Base-by-base conservation (phyloP, 305 asterid species). In the Fraxinus dipetala region DNA sequence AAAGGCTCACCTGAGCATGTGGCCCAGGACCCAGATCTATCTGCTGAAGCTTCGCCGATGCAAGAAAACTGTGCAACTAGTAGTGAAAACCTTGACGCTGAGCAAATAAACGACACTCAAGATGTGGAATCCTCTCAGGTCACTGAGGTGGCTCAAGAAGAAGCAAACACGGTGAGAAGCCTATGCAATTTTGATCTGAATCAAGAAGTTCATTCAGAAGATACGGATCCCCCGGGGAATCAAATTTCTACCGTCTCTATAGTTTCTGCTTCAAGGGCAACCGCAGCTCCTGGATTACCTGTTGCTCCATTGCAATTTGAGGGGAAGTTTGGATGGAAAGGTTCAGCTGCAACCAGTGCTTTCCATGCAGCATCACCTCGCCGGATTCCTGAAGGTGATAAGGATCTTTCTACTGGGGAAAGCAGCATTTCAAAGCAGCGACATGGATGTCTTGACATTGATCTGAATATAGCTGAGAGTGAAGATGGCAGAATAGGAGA, bases 311-410 rank as follows among this genome's bases (percentile, higher is more conserved):
- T 92, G 86, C 93, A 92, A 81, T 93, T 92, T 79, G 96, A 93
- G 83, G 98, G 98, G 34, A 89, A 87, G 76, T 93, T 87, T 78
- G 98, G 97, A 13, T 93, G 98, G 98, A 92, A 91, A 93, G 98
- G 97, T 11, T 89, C 96, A 16, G 96, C 98, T 77, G 88, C 89
- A 31, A 91, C 98, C 11, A 93, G 98, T 83, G 97, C 95, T 79
- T 95, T 91, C 78, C 92, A 90, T 40, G 90, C 95, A 0, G 91
- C 95, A 22, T 90, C 98, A 9, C 96, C 91, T 72, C 90, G 91
- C 34, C 89, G 90, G 81, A 48, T 83, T 14, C 83, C 86, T 51
- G 93, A 87, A 81, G 75, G 75, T 48, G 95, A 89, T 24, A 89
- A 87, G 84, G 87, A 86, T 65, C 80, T 83, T 79, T 88, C 89